phyloP scores from a whole-genome alignment of 169 alveolate genomes.

The Plasmodium fragile region DNA sequence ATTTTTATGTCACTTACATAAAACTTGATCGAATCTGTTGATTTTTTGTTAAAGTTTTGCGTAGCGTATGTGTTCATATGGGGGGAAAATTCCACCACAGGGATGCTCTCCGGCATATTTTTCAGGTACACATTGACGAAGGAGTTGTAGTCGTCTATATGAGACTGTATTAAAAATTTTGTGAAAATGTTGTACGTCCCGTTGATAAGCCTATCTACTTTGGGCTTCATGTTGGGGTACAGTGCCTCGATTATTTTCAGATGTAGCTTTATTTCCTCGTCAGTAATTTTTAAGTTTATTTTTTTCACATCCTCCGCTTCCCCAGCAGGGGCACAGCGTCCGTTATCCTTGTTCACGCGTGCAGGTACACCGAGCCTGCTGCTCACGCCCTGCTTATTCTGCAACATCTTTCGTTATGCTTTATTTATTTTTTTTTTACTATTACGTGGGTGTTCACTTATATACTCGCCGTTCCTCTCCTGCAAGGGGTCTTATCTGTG shows the following conservation, averaged over 20 bases:
- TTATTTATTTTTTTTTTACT: neutral
- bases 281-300: conserved; percentile 52
- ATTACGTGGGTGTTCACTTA: neutral
- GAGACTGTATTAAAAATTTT: conserved; percentile 65
- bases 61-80: conserved; percentile 11
- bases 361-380: neutral
- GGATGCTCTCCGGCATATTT: conserved; percentile 73
- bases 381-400: neutral
- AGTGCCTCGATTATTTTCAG: conserved; percentile 51
- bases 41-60: conserved; percentile 7
- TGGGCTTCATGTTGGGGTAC: conserved; percentile 60
- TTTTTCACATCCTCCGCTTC: conserved; percentile 18
- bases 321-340: neutral
- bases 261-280: conserved; percentile 66
- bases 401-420: neutral
- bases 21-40: conserved; percentile 21
- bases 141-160: conserved; percentile 73
- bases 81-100: conserved; percentile 62
- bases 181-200: conserved; percentile 76
- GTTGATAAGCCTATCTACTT: conserved; percentile 40
- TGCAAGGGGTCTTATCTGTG: neutral
- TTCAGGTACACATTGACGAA: conserved; percentile 72
- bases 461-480: neutral
- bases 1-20: conserved; percentile 70
- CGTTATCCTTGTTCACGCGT: neutral